Evolutionary conservation across 306 rosid species (phyloP).

Genomic region (Medicago lupulina): DNA sequence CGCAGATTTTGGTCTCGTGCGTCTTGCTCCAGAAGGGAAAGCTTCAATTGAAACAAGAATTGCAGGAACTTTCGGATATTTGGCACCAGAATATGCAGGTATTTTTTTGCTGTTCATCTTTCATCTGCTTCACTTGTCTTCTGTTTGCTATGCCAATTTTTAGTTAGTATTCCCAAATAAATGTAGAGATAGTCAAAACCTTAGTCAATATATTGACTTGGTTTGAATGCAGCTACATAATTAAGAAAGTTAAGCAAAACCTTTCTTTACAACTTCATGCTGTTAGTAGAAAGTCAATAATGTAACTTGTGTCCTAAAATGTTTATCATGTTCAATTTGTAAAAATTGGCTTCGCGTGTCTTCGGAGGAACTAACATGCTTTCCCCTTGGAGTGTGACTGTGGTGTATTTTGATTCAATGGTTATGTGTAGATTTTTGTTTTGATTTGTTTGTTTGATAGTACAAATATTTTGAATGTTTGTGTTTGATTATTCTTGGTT

Average conservation of each 20-base stretch:
- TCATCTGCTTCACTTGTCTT: neutral
- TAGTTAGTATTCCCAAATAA: constrained; percentile 15
- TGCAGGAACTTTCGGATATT: constrained; percentile 91
- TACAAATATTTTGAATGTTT: constrained; percentile 1
- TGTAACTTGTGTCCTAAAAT: neutral
- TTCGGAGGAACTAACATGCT: neutral
- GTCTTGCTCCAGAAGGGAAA: constrained; percentile 97
- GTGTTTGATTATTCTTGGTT: neutral
- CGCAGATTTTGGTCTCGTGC: constrained; percentile 87
- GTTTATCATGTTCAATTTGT: constrained; percentile 1
- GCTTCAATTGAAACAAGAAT: constrained; percentile 87
- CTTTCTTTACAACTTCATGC: neutral
- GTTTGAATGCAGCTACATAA: constrained; percentile 5
- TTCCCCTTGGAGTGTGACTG: neutral
- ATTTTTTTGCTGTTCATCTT: constrained; percentile 29
- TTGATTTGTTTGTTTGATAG: constrained; percentile 3
- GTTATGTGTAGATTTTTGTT: neutral
- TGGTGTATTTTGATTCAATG: constrained; percentile 13
- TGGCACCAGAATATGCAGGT: constrained; percentile 98
- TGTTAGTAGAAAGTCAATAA: constrained; percentile 18
- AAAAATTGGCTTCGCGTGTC: neutral
- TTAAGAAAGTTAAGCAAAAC: neutral
- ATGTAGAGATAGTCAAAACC: neutral
- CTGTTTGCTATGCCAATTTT: constrained; percentile 7
- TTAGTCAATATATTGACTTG: constrained; percentile 10